Conservation (phyloP, 305 asterid genomes). For the Nicotiana rustica region DNA sequence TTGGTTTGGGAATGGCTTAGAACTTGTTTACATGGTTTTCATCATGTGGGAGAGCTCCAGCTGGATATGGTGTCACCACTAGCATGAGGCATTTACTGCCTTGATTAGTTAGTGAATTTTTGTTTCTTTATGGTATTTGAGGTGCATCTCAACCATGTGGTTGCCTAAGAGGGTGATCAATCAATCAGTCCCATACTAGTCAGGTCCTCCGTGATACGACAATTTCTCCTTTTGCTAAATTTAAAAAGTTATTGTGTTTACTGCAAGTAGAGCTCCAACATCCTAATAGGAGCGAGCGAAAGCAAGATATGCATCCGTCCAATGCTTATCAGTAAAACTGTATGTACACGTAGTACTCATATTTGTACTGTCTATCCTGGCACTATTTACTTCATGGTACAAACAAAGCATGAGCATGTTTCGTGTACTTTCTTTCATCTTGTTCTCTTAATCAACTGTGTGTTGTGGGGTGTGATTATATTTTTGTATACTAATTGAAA, state of each 20-base stretch:
- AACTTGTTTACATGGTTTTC: neutral
- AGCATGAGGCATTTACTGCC: neutral
- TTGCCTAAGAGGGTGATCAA: neutral
- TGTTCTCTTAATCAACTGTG: neutral
- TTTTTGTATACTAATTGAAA: no score
- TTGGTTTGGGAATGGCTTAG: neutral
- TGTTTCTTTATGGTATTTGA: neutral
- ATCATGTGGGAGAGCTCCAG: neutral
- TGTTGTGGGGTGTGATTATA: neutral
- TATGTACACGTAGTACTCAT: neutral
- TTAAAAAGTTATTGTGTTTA: neutral
- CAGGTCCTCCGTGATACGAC: neutral
- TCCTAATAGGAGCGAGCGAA: neutral
- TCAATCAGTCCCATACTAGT: neutral
- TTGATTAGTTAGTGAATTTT: neutral
- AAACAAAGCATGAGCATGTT: neutral
- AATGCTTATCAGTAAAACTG: neutral
- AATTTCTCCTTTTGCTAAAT: neutral
- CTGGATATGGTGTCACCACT: neutral
- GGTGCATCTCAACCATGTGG: neutral
- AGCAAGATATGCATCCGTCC: neutral
- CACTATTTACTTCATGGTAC: neutral
- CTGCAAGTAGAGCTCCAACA: neutral
- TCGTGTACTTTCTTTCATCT: neutral
- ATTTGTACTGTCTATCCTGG: neutral